A percentile compares a stretch with the other conserved stretches of the same genome.
Evolutionary conservation across 2,329 filamentous ascomycete species (phyloP).

Genomic region (Anthostomella pinea): DNA sequence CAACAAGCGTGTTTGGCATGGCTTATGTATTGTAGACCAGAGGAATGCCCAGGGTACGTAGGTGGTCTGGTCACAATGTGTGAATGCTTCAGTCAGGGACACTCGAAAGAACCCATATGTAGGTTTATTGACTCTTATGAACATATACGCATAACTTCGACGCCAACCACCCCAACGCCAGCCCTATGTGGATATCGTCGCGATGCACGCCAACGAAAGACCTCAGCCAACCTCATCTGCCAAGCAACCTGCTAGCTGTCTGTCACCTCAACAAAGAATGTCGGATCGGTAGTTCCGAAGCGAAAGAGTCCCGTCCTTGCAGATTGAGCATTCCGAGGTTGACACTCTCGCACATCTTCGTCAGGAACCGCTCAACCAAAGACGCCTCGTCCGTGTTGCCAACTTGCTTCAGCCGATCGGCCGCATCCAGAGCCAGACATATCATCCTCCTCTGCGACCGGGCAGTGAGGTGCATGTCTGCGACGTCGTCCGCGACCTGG

Average conservation of each 20-base stretch:
- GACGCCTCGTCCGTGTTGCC: constrained; percentile 23
- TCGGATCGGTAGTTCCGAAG: constrained; percentile 11
- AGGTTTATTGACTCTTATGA: not conserved
- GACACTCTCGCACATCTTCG: constrained; percentile 16
- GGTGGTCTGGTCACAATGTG: no score
- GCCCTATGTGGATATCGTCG: constrained; percentile 13
- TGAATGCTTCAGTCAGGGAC: no score
- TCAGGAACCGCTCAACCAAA: constrained; percentile 24
- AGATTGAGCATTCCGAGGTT: constrained; percentile 18
- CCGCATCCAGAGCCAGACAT: constrained; percentile 25
- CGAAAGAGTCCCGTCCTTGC: constrained; percentile 6
- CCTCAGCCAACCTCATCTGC: not conserved
- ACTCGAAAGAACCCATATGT: constrained; percentile 1
- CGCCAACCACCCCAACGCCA: constrained; percentile 14
- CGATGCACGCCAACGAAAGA: constrained; percentile 8
- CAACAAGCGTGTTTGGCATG: no score
- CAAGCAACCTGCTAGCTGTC: no score
- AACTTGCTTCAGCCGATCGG: constrained; percentile 21
- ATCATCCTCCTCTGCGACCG: constrained; percentile 10
- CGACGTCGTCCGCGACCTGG: constrained; percentile 4
- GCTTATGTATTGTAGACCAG: no score
- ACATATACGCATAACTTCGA: not conserved
- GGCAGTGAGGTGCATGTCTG: constrained; percentile 1
- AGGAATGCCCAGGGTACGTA: no score
- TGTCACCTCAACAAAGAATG: no score